These are phyloP conservation scores for Spathaspora girioi DNA, from an alignment of 805 yeast species.

Conservation along the genomic window DNA sequence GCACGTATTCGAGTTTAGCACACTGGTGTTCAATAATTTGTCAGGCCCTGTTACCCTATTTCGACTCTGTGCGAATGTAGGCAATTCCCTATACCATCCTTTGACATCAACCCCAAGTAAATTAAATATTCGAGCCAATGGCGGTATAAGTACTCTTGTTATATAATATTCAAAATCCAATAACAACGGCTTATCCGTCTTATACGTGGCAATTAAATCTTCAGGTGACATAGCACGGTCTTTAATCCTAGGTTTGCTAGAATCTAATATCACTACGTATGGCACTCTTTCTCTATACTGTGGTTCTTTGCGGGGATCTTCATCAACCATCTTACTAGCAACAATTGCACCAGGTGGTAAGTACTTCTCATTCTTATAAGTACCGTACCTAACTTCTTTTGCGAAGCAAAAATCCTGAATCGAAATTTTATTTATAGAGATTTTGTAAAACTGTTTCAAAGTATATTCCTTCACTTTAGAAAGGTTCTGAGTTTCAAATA, in stretches of 20 bases:
- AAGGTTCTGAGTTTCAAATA: conserved; percentile 72
- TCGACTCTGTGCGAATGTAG: conserved; percentile 23
- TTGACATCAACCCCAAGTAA: conserved; percentile 77
- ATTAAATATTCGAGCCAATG: conserved; percentile 79
- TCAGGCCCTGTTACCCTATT: neutral
- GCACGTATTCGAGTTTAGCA: conserved; percentile 18
- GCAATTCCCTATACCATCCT: conserved; percentile 73
- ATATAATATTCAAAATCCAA: conserved; percentile 87
- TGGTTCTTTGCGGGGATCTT: conserved; percentile 74
- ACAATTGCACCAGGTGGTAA: conserved; percentile 92
- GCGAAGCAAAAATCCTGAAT: conserved; percentile 89
- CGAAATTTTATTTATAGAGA: conserved; percentile 58
- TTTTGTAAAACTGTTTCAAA: conserved; percentile 60
- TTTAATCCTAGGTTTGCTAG: conserved; percentile 54
- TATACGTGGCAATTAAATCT: conserved; percentile 49
- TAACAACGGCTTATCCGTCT: conserved; percentile 31
- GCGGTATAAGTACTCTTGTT: conserved; percentile 79
- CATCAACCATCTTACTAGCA: conserved; percentile 56
- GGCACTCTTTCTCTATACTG: conserved; percentile 89
- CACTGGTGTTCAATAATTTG: conserved; percentile 8
- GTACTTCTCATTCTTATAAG: conserved; percentile 65
- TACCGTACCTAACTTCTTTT: conserved; percentile 81
- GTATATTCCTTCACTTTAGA: conserved; percentile 67
- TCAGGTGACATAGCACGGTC: conserved; percentile 82
- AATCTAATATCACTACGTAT: conserved; percentile 66